Percentiles rank a stretch among this genome's conserved stretches.
These are phyloP conservation scores for Arbutus unedo DNA, from an alignment of 148 eudicot species.

Conservation along the genomic window DNA sequence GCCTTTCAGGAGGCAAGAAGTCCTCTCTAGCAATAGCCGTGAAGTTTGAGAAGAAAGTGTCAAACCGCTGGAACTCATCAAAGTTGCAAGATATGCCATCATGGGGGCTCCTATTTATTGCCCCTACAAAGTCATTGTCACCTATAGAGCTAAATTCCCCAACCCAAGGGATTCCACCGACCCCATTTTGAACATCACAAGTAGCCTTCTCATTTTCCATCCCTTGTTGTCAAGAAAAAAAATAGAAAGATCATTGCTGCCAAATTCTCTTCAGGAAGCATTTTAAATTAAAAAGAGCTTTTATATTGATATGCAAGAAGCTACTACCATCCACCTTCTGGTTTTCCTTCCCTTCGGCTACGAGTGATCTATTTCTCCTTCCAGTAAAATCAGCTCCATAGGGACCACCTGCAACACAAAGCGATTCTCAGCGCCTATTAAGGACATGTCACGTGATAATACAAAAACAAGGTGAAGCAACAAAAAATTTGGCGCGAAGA, in stretches of 20 bases:
- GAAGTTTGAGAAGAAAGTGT: slow-evolving; percentile 58
- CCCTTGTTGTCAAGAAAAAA: slow-evolving; percentile 35
- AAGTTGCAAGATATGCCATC: slow-evolving; percentile 51
- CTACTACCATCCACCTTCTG: slow-evolving; percentile 55
- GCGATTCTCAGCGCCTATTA: slow-evolving; percentile 16
- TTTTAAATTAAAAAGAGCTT: slow-evolving; percentile 15
- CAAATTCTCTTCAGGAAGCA: slow-evolving; percentile 14
- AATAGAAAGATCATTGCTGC: slow-evolving; percentile 7
- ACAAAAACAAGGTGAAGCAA: neutral
- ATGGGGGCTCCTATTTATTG: slow-evolving; percentile 26
- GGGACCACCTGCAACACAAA: slow-evolving; percentile 43
- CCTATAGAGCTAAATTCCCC: slow-evolving; percentile 46
- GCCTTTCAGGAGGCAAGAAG: slow-evolving; percentile 77
- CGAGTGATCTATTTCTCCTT: slow-evolving; percentile 46
- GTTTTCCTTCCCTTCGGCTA: slow-evolving; percentile 36
- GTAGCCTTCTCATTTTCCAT: slow-evolving; percentile 41
- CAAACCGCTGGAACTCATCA: slow-evolving; percentile 50
- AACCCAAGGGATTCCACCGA: slow-evolving; percentile 44
- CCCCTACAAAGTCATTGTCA: slow-evolving; percentile 30
- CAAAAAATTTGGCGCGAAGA: neutral
- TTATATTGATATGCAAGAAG: slow-evolving; percentile 25
- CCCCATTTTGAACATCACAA: slow-evolving; percentile 40
- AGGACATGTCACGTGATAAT: neutral
- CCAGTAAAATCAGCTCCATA: slow-evolving; percentile 23
- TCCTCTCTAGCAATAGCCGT: slow-evolving; percentile 43